phyloP scores from a whole-genome alignment of 768 basidiomycete species.

The Lactarius evosmus region DNA sequence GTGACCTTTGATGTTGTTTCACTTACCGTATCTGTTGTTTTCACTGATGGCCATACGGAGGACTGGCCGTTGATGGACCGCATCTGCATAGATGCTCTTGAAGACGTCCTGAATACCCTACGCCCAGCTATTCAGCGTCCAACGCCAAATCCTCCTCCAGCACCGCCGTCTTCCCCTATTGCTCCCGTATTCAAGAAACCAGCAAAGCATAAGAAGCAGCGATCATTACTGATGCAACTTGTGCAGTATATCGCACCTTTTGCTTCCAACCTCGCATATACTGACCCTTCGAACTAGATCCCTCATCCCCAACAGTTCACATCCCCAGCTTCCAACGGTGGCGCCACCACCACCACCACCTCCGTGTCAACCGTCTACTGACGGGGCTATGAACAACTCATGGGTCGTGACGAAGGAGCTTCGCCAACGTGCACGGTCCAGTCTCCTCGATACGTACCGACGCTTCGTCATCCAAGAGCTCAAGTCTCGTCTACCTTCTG shows the following conservation, averaged over 20 bases:
- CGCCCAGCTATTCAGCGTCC: slow-evolving; percentile 44
- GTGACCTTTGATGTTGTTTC: slow-evolving; percentile 58
- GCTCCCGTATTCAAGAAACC: slow-evolving; percentile 36
- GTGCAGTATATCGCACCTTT: slow-evolving; percentile 47
- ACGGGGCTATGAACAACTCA: slow-evolving; percentile 22
- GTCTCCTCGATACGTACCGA: slow-evolving; percentile 64
- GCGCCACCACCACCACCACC: slow-evolving; percentile 22
- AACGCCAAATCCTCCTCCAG: slow-evolving; percentile 32
- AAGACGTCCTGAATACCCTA: slow-evolving; percentile 52
- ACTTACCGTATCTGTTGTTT: slow-evolving; percentile 48
- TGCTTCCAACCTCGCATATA: neutral
- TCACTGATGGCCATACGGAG: slow-evolving; percentile 53
- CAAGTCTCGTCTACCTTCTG: slow-evolving; percentile 32
- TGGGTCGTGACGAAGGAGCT: slow-evolving; percentile 39
- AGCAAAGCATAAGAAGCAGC: slow-evolving; percentile 62
- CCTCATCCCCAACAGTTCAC: slow-evolving; percentile 17
- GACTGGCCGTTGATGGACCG: slow-evolving; percentile 45
- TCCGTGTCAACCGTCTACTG: slow-evolving; percentile 18
- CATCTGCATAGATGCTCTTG: slow-evolving; percentile 45
- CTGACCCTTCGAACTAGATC: slow-evolving; percentile 24
- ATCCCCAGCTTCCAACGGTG: slow-evolving; percentile 6
- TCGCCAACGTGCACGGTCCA: slow-evolving; percentile 61
- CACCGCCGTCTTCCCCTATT: slow-evolving; percentile 21
- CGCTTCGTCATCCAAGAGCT: slow-evolving; percentile 58
- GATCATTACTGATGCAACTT: slow-evolving; percentile 66